Evolutionary conservation across 2,329 filamentous ascomycete species (phyloP).

Genomic region (Fusarium miscanthi): DNA sequence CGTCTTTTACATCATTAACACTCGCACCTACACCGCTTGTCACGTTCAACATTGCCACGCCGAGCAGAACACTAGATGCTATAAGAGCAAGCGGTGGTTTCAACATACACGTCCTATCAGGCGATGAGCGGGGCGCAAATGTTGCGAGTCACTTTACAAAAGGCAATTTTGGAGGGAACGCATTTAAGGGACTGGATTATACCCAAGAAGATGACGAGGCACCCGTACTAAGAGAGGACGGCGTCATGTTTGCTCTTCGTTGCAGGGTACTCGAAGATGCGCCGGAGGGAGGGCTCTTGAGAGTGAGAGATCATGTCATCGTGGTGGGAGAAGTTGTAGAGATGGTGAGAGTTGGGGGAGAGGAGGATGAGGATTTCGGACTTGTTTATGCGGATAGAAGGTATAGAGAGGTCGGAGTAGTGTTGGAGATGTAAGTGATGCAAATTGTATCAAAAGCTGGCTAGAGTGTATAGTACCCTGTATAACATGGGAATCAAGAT

Average conservation of each 20-base stretch:
- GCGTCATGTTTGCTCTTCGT: conserved; percentile 63
- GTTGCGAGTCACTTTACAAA: conserved; percentile 64
- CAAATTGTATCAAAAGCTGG: conserved; percentile 3
- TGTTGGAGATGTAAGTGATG: conserved; percentile 43
- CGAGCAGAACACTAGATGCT: conserved; percentile 66
- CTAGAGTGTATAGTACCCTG: conserved; percentile 30
- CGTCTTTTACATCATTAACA: conserved; percentile 67
- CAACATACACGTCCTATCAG: conserved; percentile 66
- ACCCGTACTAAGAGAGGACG: conserved; percentile 61
- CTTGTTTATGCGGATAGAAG: conserved; percentile 62
- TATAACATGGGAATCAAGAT: conserved; percentile 11
- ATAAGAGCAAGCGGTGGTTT: conserved; percentile 58
- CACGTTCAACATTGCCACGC: conserved; percentile 67
- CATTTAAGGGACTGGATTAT: conserved; percentile 48
- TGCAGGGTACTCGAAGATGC: conserved; percentile 57
- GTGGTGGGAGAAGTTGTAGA: conserved; percentile 63
- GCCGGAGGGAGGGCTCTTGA: conserved; percentile 55
- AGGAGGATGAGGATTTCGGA: conserved; percentile 54
- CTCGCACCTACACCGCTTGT: conserved; percentile 63
- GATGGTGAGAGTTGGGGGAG: conserved; percentile 51
- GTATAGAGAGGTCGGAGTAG: conserved; percentile 58
- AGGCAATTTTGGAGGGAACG: conserved; percentile 56
- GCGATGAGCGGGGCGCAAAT: conserved; percentile 58
- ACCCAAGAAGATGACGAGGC: conserved; percentile 38
- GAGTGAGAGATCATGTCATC: conserved; percentile 63